Evolutionary conservation across 352 stramenopile genomes (phyloP).

Genomic region (Pseudoperonospora humuli): DNA sequence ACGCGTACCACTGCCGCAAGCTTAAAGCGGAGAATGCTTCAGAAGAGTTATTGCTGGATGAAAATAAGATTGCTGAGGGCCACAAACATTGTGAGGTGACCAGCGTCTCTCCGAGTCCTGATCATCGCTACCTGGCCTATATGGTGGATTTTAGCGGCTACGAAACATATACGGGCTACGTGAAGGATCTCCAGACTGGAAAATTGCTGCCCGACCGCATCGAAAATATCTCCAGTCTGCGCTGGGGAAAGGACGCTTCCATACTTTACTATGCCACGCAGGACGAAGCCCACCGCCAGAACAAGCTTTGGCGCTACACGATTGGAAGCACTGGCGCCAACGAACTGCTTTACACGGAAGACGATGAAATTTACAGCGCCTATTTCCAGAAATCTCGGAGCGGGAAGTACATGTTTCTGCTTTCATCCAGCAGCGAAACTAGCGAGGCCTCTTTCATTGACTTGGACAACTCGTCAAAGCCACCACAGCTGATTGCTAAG

Average conservation of each 20-base stretch:
- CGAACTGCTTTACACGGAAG: conserved; percentile 91
- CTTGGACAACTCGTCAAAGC: conserved; percentile 37
- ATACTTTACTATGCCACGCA: conserved; percentile 93
- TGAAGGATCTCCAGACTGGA: conserved; percentile 80
- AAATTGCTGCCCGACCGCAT: conserved; percentile 67
- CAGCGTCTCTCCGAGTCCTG: conserved; percentile 72
- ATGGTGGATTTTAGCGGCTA: conserved; percentile 91
- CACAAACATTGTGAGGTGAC: conserved; percentile 83
- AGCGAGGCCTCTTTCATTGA: conserved; percentile 84
- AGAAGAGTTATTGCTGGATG: conserved; percentile 91
- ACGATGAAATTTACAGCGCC: conserved; percentile 91
- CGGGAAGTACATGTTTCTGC: conserved; percentile 89
- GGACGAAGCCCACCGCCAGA: conserved; percentile 87
- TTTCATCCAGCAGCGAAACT: conserved; percentile 86
- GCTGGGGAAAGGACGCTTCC: conserved; percentile 85
- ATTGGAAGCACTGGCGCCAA: conserved; percentile 69
- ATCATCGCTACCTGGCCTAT: conserved; percentile 90
- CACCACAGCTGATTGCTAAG: conserved; percentile 51
- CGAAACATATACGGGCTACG: conserved; percentile 90
- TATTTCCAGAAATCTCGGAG: conserved; percentile 89
- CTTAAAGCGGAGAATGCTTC: conserved; percentile 46
- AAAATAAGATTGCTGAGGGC: conserved; percentile 87
- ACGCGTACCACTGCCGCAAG: conserved; percentile 75
- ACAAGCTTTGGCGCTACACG: conserved; percentile 90
- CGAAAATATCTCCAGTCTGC: conserved; percentile 80